A percentile compares a stretch with the other conserved stretches of the same genome.
These are phyloP conservation scores for Hippophae gyantsensis DNA, from an alignment of 306 rosid species.

Conservation along the genomic window DNA sequence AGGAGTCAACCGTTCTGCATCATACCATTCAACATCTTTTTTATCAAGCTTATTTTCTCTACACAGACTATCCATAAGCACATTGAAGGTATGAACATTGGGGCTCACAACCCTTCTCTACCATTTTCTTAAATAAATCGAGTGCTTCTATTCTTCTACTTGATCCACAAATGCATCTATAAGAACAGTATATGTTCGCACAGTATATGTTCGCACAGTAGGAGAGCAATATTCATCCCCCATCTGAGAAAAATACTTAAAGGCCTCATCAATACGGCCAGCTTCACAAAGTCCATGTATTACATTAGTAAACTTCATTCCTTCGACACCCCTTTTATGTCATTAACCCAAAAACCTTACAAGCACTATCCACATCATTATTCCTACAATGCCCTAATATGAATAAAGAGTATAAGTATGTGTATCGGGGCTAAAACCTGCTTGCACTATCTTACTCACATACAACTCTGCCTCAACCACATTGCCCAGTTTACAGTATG, in stretches of 20 bases:
- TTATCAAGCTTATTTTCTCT: slow-evolving; percentile 40
- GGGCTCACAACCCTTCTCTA: slow-evolving; percentile 48
- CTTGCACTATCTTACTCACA: slow-evolving; percentile 35
- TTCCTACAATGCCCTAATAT: slow-evolving; percentile 69
- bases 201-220: slow-evolving; percentile 44
- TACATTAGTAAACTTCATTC: slow-evolving; percentile 48
- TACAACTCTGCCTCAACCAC: slow-evolving; percentile 37
- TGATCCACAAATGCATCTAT: no score
- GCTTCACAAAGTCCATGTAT: slow-evolving; percentile 67
- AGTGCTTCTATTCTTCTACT: no score
- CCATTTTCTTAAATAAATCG: no score
- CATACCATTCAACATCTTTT: slow-evolving; percentile 40
- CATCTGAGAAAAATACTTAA: slow-evolving; percentile 50
- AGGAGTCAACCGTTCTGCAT: slow-evolving; percentile 48
- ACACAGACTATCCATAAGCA: slow-evolving; percentile 48
- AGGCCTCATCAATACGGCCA: slow-evolving; percentile 37
- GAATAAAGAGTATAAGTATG: slow-evolving; percentile 57
- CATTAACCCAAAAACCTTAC: slow-evolving; percentile 38
- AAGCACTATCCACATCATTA: slow-evolving; percentile 38
- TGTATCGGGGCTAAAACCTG: slow-evolving; percentile 44
- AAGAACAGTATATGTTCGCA: no score
- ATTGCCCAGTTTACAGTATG: slow-evolving; percentile 59
- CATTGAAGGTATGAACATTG: slow-evolving; percentile 60
- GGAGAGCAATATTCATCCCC: slow-evolving; percentile 50
- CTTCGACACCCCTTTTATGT: slow-evolving; percentile 42